phyloP scores from a whole-genome alignment of 2,329 filamentous ascomycete genomes.

The Esteya vermicola region DNA sequence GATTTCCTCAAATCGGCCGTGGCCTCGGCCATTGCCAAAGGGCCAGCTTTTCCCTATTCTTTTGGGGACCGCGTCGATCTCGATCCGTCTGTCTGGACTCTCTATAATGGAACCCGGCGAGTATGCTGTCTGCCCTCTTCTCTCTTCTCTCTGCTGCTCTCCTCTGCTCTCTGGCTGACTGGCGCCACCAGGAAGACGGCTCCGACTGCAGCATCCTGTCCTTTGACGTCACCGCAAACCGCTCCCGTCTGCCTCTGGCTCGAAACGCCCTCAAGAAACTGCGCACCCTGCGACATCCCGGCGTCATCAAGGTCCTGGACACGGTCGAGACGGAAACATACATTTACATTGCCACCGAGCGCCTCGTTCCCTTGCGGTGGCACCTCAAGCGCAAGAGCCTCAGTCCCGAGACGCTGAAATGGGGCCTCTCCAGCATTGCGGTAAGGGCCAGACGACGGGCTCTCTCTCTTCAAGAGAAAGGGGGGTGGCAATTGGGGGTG shows the following conservation, averaged over 20 bases:
- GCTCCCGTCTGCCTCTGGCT: slow-evolving; percentile 68
- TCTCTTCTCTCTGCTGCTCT: neutral
- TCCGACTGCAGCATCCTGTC: slow-evolving; percentile 94
- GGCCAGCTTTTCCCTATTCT: slow-evolving; percentile 80
- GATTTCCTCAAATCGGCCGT: slow-evolving; percentile 97
- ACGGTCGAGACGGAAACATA: slow-evolving; percentile 93
- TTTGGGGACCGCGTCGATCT: slow-evolving; percentile 89
- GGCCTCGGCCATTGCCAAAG: slow-evolving; percentile 90
- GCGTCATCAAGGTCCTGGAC: slow-evolving; percentile 86
- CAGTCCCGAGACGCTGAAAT: slow-evolving; percentile 87
- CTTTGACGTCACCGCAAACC: slow-evolving; percentile 77
- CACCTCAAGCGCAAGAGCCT: slow-evolving; percentile 78
- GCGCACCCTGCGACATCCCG: slow-evolving; percentile 83
- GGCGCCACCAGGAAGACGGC: slow-evolving; percentile 61
- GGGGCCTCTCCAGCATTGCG: slow-evolving; percentile 79
- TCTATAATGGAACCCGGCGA: slow-evolving; percentile 86
- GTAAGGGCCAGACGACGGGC: slow-evolving; percentile 28
- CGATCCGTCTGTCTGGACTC: slow-evolving; percentile 89
- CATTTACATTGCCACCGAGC: slow-evolving; percentile 92
- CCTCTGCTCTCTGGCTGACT: neutral
- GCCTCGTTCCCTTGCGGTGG: slow-evolving; percentile 77
- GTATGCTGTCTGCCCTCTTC: slow-evolving; percentile 30
- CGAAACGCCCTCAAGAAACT: slow-evolving; percentile 91
- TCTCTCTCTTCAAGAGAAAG: too few relatives aligned
- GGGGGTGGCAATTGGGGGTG: too few relatives aligned